These are phyloP conservation scores for Theobroma grandiflorum DNA, from an alignment of 441 rosid species.

Conservation along the genomic window DNA sequence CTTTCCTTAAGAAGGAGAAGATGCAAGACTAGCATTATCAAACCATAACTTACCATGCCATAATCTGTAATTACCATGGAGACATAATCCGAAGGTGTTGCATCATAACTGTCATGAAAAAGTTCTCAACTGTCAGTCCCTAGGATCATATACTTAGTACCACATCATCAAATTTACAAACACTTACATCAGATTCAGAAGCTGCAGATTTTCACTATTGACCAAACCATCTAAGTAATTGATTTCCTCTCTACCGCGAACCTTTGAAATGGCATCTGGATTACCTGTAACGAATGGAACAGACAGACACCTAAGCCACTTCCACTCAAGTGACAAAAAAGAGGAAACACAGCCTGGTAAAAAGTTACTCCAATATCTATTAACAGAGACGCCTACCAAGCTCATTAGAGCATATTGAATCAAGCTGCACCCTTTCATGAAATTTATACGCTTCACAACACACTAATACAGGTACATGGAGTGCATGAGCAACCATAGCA, in stretches of 20 bases:
- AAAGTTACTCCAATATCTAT: slow-evolving; percentile 1
- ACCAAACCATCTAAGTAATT: slow-evolving; percentile 60
- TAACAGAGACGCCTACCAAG: slow-evolving; percentile 63
- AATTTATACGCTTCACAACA: slow-evolving; percentile 98
- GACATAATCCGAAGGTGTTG: slow-evolving; percentile 88
- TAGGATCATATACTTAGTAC: slow-evolving; percentile 17
- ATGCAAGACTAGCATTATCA: not conserved
- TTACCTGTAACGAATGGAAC: slow-evolving; percentile 65
- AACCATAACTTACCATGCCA: slow-evolving; percentile 84
- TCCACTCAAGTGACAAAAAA: not conserved
- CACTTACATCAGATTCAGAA: slow-evolving; percentile 80
- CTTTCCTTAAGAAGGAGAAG: not conserved
- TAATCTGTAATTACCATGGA: slow-evolving; percentile 94
- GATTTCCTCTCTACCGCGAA: slow-evolving; percentile 70
- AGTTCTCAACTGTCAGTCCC: slow-evolving; percentile 18
- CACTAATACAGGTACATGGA: slow-evolving; percentile 78
- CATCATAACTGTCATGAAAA: slow-evolving; percentile 74
- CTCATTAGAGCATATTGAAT: slow-evolving; percentile 96
- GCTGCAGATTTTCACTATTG: slow-evolving; percentile 71
- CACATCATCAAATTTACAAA: slow-evolving; percentile 10
- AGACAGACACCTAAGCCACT: not conserved
- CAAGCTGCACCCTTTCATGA: slow-evolving; percentile 95
- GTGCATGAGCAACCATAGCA: slow-evolving; percentile 97
- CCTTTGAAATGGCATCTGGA: slow-evolving; percentile 79
- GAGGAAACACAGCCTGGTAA: not conserved